Conservation (phyloP, 2,329 filamentous ascomycete genomes). For the Fusarium temperatum region DNA sequence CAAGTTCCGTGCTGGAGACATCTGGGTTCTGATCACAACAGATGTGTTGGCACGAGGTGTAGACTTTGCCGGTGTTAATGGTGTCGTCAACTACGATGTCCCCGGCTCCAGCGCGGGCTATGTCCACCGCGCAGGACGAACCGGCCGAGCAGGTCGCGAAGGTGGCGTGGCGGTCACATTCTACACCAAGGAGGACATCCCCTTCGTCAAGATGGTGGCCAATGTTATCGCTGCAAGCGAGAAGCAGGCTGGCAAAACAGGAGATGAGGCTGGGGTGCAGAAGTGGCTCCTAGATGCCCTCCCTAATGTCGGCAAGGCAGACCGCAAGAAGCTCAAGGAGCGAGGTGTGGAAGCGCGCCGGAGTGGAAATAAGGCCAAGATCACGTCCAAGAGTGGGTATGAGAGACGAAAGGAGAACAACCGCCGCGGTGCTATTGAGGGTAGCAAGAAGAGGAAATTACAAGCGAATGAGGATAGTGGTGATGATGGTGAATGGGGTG, state of each 20-base stretch:
- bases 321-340: conserved; percentile 83
- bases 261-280: conserved; percentile 69
- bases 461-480: conserved; percentile 39
- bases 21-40: conserved; percentile 97
- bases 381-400: conserved; percentile 84
- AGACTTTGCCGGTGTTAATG: conserved; percentile 94
- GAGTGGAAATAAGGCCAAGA: conserved; percentile 63
- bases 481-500: conserved; percentile 56
- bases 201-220: conserved; percentile 87
- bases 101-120: conserved; percentile 91
- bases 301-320: conserved; percentile 83
- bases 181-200: conserved; percentile 94
- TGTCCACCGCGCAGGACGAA: conserved; percentile 91
- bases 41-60: conserved; percentile 92
- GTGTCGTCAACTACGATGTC: conserved; percentile 97
- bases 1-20: conserved; percentile 87
- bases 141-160: conserved; percentile 85
- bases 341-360: conserved; percentile 79
- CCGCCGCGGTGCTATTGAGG: conserved; percentile 67
- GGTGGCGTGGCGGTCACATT: conserved; percentile 92
- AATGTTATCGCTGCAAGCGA: conserved; percentile 91
- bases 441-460: conserved; percentile 65
- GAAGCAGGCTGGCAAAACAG: conserved; percentile 67
- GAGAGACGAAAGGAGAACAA: conserved; percentile 76
- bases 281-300: conserved; percentile 90